Percentiles rank a stretch among this genome's conserved stretches.
phyloP scores from a whole-genome alignment of 177 flowering plant species.

The Tripterygium wilfordii region DNA sequence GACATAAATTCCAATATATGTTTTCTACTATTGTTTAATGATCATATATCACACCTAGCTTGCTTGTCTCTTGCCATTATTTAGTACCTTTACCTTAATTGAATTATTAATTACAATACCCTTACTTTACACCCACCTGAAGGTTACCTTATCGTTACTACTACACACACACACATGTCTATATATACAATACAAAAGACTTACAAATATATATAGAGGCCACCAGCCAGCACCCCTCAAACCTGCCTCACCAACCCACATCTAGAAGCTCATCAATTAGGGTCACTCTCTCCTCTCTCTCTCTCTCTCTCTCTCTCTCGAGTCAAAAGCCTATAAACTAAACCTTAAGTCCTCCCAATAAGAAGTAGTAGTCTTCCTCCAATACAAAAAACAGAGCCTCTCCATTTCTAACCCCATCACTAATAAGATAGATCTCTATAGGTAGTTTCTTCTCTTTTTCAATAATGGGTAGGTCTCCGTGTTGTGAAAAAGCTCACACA shows the following conservation, averaged over 20 bases:
- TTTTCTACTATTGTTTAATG: too few species aligned
- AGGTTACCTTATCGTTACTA: too few species aligned
- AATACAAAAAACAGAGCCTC: slow-evolving; percentile 8
- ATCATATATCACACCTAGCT: too few species aligned
- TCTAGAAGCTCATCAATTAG: slow-evolving; percentile 87
- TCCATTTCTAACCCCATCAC: slow-evolving; percentile 4
- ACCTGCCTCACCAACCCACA: slow-evolving; percentile 89
- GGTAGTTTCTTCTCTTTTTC: too few species aligned
- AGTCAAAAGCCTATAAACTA: slow-evolving; percentile 53
- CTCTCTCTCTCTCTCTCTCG: slow-evolving; percentile 18
- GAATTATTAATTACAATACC: slow-evolving; percentile 12
- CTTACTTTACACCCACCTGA: slow-evolving; percentile 58
- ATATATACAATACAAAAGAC: too few species aligned
- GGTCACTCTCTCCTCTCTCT: slow-evolving; percentile 13
- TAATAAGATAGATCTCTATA: neutral
- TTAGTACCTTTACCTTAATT: too few species aligned
- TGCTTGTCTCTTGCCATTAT: too few species aligned
- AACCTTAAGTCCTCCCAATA: slow-evolving; percentile 23
- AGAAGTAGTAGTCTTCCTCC: slow-evolving; percentile 24
- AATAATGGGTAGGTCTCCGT: slow-evolving; percentile 99
- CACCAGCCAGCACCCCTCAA: slow-evolving; percentile 49
- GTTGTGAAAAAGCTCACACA: slow-evolving; percentile 99
- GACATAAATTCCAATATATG: slow-evolving; percentile 19
- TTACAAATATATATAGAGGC: slow-evolving; percentile 27
- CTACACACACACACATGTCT: too few species aligned